Evolutionary conservation across 2,329 filamentous ascomycete genomes (phyloP), one percentile per base, ranked within the genome.

Genomic region (Neopestalotiopsis sp.): DNA sequence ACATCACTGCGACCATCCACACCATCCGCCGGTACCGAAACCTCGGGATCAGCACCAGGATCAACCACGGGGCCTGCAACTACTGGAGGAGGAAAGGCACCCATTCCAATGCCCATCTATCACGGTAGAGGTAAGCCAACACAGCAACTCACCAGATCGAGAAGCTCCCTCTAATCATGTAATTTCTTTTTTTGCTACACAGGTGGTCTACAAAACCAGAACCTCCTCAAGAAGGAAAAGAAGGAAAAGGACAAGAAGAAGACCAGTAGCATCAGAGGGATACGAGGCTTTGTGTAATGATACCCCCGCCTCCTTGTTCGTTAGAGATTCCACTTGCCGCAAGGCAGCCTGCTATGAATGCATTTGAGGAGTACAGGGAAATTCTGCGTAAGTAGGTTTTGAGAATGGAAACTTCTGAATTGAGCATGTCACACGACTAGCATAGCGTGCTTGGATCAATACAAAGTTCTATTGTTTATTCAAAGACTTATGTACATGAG

Each of bases 181-280:
- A 30, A 30, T 28, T 59, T 59, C 6, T 59, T 59, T 59, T 59
- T 28, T 30, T 24, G 20, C 12, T 61, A 65, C 5, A 24, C 73
- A 84, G 86, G 85, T 20, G 84, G 85, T 28, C 79, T 85, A 9
- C 85, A 86, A 71, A 87, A 84, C 73, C 85, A 86, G 70, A 87
- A 84, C 73, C 76, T 81, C 38, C 76, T 82, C 1, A 82, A 83
- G 3, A 74, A 76, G 66, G 79, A 86, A 67, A 82, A 83, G 70
- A 84, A 87, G 72, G 85, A 88, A 2, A 80, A 79, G 53, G 82
- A 85, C 5, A 71, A 63, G 61, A 84, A 85, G 12, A 83, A 82
- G 69, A 75, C 75, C 4, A 68, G 74, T 10, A 80, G 79, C 9
- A 76, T 82, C 32, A 77, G 80, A 28, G 79, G 79, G 14, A 83